Evolutionary conservation across 139 green algal species (phyloP).

Genomic region (Picochlorum sp.): DNA sequence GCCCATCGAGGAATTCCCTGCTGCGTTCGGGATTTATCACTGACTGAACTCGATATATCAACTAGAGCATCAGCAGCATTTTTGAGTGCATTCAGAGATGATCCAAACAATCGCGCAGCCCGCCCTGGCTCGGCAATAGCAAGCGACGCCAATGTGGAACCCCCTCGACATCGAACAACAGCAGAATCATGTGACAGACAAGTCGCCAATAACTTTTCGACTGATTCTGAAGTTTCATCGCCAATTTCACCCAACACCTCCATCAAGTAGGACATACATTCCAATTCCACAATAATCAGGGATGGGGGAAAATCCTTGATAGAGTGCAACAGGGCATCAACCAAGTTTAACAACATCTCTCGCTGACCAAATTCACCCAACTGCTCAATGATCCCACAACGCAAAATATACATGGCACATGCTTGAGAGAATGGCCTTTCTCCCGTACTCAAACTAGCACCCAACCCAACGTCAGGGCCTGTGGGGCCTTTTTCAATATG

Average conservation of each 20-base stretch:
- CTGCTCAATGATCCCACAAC: slow-evolving; percentile 55
- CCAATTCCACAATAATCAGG: slow-evolving; percentile 48
- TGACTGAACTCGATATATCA: slow-evolving; percentile 13
- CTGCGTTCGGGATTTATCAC: slow-evolving; percentile 19
- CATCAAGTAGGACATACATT: slow-evolving; percentile 57
- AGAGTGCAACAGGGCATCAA: slow-evolving; percentile 27
- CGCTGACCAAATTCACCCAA: slow-evolving; percentile 58
- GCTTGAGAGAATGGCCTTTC: slow-evolving; percentile 58
- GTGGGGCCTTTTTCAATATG: slow-evolving; percentile 11
- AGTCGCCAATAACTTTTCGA: slow-evolving; percentile 37
- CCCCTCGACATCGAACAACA: slow-evolving; percentile 44
- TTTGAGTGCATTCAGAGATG: slow-evolving; percentile 27
- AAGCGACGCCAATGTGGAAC: slow-evolving; percentile 51
- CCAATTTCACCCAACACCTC: slow-evolving; percentile 67
- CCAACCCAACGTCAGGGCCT: slow-evolving; percentile 26
- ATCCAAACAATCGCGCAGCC: slow-evolving; percentile 36
- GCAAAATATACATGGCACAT: slow-evolving; percentile 67
- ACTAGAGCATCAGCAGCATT: slow-evolving; percentile 17
- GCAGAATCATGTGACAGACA: slow-evolving; percentile 27
- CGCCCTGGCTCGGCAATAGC: slow-evolving; percentile 43
- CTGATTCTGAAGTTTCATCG: slow-evolving; percentile 15
- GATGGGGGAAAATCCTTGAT: slow-evolving; percentile 19
- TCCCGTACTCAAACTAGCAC: slow-evolving; percentile 24
- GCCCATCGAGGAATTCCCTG: slow-evolving; percentile 15
- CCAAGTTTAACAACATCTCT: slow-evolving; percentile 48